Percentiles rank a stretch among this genome's conserved stretches.
Conservation (phyloP, 192 early-diverging fungal species). For the Dimargaris verticillata region DNA sequence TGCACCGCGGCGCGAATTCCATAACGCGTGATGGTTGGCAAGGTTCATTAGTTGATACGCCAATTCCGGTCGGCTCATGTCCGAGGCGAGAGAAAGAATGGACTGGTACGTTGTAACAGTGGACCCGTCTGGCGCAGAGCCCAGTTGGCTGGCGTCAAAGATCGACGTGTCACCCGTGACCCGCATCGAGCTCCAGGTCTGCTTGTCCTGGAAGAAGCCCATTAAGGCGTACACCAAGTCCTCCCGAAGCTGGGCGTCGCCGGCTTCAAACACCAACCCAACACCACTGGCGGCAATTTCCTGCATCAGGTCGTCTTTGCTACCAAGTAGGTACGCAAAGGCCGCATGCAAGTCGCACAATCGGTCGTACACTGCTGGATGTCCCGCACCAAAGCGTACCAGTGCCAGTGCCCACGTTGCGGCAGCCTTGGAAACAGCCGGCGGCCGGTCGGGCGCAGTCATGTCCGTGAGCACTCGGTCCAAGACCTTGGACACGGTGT, state of each 20-base stretch:
- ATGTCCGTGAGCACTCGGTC: slow-evolving; percentile 37
- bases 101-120: slow-evolving; percentile 56
- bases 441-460: slow-evolving; percentile 31
- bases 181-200: slow-evolving; percentile 20
- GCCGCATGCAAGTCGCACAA: slow-evolving; percentile 52
- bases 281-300: slow-evolving; percentile 79
- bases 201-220: slow-evolving; percentile 59
- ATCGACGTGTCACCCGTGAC: slow-evolving; percentile 56
- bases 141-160: slow-evolving; percentile 49
- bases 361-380: slow-evolving; percentile 18
- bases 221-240: slow-evolving; percentile 57
- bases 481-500: slow-evolving; percentile 22
- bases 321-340: slow-evolving; percentile 56
- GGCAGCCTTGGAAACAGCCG: slow-evolving; percentile 42
- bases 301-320: slow-evolving; percentile 77
- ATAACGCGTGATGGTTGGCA: slow-evolving; percentile 83
- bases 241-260: slow-evolving; percentile 44
- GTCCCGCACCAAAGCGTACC: slow-evolving; percentile 35
- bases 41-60: slow-evolving; percentile 89
- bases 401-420: slow-evolving; percentile 67
- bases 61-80: slow-evolving; percentile 85
- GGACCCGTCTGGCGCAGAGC: slow-evolving; percentile 57
- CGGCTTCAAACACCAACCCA: slow-evolving; percentile 65
- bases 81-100: slow-evolving; percentile 74
- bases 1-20: slow-evolving; percentile 76